phyloP scores from a whole-genome alignment of 108 stramenopile genomes.

The Epithemia pelagica region DNA sequence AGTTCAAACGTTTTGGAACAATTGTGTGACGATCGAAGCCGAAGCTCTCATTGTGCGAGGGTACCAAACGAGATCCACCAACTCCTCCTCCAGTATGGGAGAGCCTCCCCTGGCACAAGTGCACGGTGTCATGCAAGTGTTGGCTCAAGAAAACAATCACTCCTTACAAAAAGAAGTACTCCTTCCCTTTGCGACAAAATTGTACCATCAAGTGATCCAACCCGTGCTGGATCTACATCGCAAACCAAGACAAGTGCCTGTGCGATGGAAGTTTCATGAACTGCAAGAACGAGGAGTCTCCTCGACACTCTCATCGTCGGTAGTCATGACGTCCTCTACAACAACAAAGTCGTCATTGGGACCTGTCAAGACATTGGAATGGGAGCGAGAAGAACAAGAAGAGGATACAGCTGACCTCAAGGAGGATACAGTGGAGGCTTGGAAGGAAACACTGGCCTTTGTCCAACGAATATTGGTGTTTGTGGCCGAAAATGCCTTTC shows the following conservation, averaged over 20 bases:
- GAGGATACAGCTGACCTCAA: background rate
- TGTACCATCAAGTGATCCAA: constrained; percentile 15
- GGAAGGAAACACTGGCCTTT: constrained; percentile 40
- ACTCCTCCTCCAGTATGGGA: background rate
- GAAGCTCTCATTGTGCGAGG: constrained; percentile 20
- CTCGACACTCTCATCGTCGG: background rate
- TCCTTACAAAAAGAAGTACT: constrained; percentile 18
- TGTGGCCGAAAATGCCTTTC: constrained; percentile 39
- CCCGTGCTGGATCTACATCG: constrained; percentile 18
- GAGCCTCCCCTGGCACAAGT: constrained; percentile 4
- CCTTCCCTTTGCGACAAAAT: constrained; percentile 14
- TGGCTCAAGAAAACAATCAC: constrained; percentile 12
- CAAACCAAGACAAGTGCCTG: background rate
- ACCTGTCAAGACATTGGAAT: constrained; percentile 26
- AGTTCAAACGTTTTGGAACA: constrained; percentile 23
- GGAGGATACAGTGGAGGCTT: constrained; percentile 4
- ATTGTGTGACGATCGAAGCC: constrained; percentile 19
- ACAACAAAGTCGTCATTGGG: constrained; percentile 5
- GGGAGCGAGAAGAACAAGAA: constrained; percentile 17
- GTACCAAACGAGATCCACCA: background rate
- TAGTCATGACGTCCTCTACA: background rate
- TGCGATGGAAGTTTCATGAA: background rate
- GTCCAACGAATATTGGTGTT: constrained; percentile 38
- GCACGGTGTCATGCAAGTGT: constrained; percentile 27
- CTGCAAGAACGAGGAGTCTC: background rate